phyloP scores from a whole-genome alignment of 495 filamentous ascomycete genomes.

The Choiromyces venosus region DNA sequence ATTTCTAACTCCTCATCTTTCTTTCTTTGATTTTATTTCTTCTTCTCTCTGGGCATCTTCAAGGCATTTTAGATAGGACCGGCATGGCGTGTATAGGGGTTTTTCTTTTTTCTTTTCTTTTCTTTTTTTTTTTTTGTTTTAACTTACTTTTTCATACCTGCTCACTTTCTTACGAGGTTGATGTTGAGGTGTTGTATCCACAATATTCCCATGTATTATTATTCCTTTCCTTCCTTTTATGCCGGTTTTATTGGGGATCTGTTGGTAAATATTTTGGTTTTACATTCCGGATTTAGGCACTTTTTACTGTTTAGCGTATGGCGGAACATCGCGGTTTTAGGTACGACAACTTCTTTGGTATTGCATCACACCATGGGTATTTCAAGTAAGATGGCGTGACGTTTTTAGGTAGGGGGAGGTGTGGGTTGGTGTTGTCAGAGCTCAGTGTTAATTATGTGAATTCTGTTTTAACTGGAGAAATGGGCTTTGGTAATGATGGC shows the following conservation, averaged over 20 bases:
- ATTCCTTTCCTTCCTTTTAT: neutral
- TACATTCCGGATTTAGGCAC: neutral
- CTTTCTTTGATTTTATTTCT: neutral
- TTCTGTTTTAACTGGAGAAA: neutral
- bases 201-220: conserved; percentile 1
- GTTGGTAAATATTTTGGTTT: neutral
- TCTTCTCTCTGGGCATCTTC: neutral
- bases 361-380: neutral
- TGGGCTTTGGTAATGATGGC: neutral
- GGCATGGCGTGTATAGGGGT: neutral
- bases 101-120: no score
- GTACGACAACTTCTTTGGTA: neutral
- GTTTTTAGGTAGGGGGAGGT: neutral
- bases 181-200: neutral
- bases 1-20: neutral
- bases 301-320: neutral
- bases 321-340: neutral
- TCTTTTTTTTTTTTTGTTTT: no score
- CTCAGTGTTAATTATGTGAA: neutral
- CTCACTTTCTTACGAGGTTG: neutral
- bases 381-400: neutral
- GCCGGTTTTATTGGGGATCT: neutral
- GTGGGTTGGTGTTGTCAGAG: neutral
- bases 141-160: neutral
- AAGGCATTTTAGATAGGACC: conserved; percentile 2